phyloP scores from a whole-genome alignment of 345 rosid species.

The Camelina sativa region DNA sequence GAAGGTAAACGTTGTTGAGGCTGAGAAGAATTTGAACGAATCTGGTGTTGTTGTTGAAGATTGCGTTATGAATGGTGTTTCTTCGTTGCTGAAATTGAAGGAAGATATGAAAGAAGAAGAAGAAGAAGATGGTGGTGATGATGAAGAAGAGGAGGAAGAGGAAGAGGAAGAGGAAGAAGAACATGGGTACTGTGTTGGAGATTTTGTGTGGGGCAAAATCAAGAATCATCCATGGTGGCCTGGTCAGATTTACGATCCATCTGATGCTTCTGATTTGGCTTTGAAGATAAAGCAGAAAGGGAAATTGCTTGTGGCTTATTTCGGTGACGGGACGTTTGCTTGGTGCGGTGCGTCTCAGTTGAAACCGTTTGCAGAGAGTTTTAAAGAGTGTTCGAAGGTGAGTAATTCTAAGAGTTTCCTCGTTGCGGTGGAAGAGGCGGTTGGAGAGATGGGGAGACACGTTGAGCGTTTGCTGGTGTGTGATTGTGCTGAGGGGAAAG shows the following conservation, averaged over 20 bases:
- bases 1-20: constrained; percentile 7
- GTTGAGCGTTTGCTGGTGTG: constrained; percentile 61
- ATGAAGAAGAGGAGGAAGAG: constrained; percentile 14
- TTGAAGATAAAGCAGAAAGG: constrained; percentile 57
- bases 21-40: constrained; percentile 1
- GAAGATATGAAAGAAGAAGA: constrained; percentile 34
- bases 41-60: constrained; percentile 54
- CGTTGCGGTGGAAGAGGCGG: constrained; percentile 58
- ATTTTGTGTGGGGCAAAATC: constrained; percentile 95
- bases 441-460: constrained; percentile 70
- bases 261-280: constrained; percentile 76
- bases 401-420: constrained; percentile 62
- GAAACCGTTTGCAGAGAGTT: constrained; percentile 77
- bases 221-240: constrained; percentile 99
- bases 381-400: constrained; percentile 58
- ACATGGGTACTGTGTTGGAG: constrained; percentile 67
- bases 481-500: constrained; percentile 53
- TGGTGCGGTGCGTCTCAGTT: constrained; percentile 86
- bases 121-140: background rate
- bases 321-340: constrained; percentile 87
- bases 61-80: constrained; percentile 70
- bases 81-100: constrained; percentile 66
- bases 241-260: constrained; percentile 77
- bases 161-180: constrained; percentile 47
- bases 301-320: constrained; percentile 79